Conservation (phyloP, 108 stramenopile genomes). For the Skeletonema grethae region DNA sequence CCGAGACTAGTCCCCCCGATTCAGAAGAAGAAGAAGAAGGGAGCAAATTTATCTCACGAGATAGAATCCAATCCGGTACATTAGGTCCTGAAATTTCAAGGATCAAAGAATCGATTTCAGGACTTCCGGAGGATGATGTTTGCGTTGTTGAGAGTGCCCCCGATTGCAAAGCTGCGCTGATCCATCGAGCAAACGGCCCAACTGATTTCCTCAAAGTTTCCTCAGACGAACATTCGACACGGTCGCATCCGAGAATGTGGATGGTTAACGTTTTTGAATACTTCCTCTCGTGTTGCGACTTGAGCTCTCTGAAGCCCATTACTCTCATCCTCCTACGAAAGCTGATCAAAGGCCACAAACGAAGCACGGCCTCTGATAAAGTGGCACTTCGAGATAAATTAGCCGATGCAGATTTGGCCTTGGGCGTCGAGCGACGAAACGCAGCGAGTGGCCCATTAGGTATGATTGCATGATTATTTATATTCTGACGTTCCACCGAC, state of each 20-base stretch:
- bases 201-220: constrained; percentile 59
- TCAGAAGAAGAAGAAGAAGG: constrained; percentile 23
- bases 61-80: constrained; percentile 35
- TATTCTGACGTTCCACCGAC: constrained; percentile 8
- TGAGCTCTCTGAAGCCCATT: constrained; percentile 11
- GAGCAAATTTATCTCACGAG: constrained; percentile 46
- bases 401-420: constrained; percentile 66
- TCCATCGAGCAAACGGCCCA: constrained; percentile 74
- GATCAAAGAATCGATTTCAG: constrained; percentile 19
- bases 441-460: constrained; percentile 54
- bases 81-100: constrained; percentile 79
- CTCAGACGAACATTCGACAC: constrained; percentile 72
- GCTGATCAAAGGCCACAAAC: constrained; percentile 53
- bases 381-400: constrained; percentile 74
- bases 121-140: neutral
- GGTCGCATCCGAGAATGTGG: constrained; percentile 80
- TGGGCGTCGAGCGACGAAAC: constrained; percentile 55
- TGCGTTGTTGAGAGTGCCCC: constrained; percentile 7
- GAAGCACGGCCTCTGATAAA: constrained; percentile 70
- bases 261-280: constrained; percentile 46
- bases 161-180: constrained; percentile 44
- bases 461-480: constrained; percentile 48
- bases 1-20: constrained; percentile 31
- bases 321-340: constrained; percentile 18
- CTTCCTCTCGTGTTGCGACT: constrained; percentile 1